Base-by-base conservation (phyloP, 257 asterid species). In the Ilex asprella region DNA sequence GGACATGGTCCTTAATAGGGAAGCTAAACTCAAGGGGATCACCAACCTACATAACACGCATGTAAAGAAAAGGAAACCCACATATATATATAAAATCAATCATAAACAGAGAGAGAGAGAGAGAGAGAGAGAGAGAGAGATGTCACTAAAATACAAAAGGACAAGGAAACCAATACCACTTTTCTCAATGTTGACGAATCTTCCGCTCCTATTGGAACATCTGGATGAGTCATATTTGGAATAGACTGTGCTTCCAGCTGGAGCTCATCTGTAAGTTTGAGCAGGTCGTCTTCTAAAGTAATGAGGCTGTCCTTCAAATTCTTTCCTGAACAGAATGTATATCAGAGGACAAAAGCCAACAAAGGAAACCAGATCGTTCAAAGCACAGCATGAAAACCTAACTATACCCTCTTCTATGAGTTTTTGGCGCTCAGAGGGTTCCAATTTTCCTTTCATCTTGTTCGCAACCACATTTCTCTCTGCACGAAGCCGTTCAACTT, bases 221-320 rank as follows among this genome's bases (percentile, higher is more conserved):
- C 88, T 31, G 96, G 96, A 84, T 93, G 97, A 6, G 97, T 93
- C 90, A 93, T 89, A 80, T 93, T 93, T 66, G 99, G 99, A 70
- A 93, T 86, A 67, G 82, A 77, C 70, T 89, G 96, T 67, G 97
- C 99, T 85, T 85, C 96, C 68, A 75, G 83, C 75, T 89, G 97
- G 62, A 93, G 87, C 69, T 85, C 83, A 49, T 89, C 95, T 0
- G 96, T 87, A 27, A 93, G 88, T 58, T 78, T 87, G 58, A 89
- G 67, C 57, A 89, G 83, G 73, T 89, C 85, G 75, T 85, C 97
- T 79, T 93, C 97, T 72, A 89, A 72, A 44, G 88, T 78, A 66
- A 73, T 86, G 66, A 93, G 90, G 56, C 67, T 79, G 66, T 93
- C 97, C 78, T 93, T 89, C 31, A 89, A 65, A 71, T 66, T 79